Percentiles rank a stretch among this genome's conserved stretches.
These are phyloP conservation scores for Trichosanthes cucumerina DNA, from an alignment of 306 rosid species.

Conservation along the genomic window DNA sequence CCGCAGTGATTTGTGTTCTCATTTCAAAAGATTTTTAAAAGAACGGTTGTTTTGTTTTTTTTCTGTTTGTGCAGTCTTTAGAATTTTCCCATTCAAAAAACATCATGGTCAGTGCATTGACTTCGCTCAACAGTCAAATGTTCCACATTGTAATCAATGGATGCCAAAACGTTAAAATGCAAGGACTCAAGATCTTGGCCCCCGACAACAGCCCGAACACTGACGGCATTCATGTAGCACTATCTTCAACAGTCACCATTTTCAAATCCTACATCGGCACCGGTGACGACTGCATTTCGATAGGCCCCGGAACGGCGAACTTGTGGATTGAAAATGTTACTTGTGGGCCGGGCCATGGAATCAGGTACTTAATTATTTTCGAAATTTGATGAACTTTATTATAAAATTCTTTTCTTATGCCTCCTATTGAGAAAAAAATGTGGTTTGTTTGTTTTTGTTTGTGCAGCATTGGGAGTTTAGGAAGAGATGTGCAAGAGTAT, in stretches of 20 bases:
- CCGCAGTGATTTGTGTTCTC: not conserved
- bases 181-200: conserved; percentile 46
- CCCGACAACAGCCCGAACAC: conserved; percentile 19
- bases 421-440: too few relatives aligned
- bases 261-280: conserved; percentile 30
- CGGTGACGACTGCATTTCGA: conserved; percentile 23
- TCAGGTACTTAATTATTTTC: too few relatives aligned
- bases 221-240: conserved; percentile 47
- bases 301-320: conserved; percentile 42
- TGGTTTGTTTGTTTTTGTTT: not conserved
- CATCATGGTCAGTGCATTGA: conserved; percentile 17
- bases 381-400: not conserved
- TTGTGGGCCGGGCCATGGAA: conserved; percentile 73
- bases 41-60: not conserved
- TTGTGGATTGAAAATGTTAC: conserved; percentile 34
- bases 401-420: too few relatives aligned
- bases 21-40: not conserved
- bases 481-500: conserved; percentile 16
- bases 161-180: conserved; percentile 21
- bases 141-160: conserved; percentile 39
- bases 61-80: conserved; percentile 32
- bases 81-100: conserved; percentile 9
- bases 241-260: conserved; percentile 40
- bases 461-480: conserved; percentile 54
- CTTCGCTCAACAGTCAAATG: not conserved